Conservation (phyloP, 2,329 filamentous ascomycete genomes). For the Emmonsiellopsis sp. region DNA sequence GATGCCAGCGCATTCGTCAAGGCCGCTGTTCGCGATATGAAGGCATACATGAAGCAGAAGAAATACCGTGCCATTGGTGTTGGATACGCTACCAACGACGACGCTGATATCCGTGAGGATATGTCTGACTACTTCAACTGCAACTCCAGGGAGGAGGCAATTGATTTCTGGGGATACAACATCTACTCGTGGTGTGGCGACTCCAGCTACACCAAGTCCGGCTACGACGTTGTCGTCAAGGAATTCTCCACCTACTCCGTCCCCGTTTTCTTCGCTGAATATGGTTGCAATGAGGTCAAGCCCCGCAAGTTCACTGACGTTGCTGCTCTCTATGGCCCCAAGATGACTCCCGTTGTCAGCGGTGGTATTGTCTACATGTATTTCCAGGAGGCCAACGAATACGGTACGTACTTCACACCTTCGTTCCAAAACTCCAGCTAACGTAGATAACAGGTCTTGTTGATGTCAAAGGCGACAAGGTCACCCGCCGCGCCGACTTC, state of each 20-base stretch:
- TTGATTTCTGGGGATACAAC: slow-evolving; percentile 99
- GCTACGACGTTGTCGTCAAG: slow-evolving; percentile 70
- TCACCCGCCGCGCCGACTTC: slow-evolving; percentile 65
- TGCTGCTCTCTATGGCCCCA: slow-evolving; percentile 61
- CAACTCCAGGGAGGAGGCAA: slow-evolving; percentile 47
- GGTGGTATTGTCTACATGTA: slow-evolving; percentile 99
- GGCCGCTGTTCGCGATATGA: slow-evolving; percentile 91
- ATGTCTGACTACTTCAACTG: slow-evolving; percentile 95
- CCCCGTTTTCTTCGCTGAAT: slow-evolving; percentile 96
- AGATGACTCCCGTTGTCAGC: slow-evolving; percentile 84
- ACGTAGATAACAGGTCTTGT: slow-evolving; percentile 21
- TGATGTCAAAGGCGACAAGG: slow-evolving; percentile 56
- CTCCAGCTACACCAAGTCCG: slow-evolving; percentile 65
- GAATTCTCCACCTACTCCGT: slow-evolving; percentile 87
- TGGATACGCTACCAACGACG: slow-evolving; percentile 93
- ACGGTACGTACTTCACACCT: slow-evolving; percentile 45
- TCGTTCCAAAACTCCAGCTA: neutral
- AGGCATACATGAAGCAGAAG: slow-evolving; percentile 80
- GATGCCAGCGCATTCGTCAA: slow-evolving; percentile 89
- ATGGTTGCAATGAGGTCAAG: slow-evolving; percentile 75
- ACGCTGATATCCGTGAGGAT: slow-evolving; percentile 67
- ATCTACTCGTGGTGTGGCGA: slow-evolving; percentile 98
- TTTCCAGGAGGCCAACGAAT: slow-evolving; percentile 84
- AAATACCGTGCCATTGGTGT: slow-evolving; percentile 72
- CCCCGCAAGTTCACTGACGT: slow-evolving; percentile 81